Percentiles rank a stretch among this genome's conserved stretches.
Evolutionary conservation across 2,329 filamentous ascomycete genomes (phyloP).

Genomic region (Cladophialophora carrionii): DNA sequence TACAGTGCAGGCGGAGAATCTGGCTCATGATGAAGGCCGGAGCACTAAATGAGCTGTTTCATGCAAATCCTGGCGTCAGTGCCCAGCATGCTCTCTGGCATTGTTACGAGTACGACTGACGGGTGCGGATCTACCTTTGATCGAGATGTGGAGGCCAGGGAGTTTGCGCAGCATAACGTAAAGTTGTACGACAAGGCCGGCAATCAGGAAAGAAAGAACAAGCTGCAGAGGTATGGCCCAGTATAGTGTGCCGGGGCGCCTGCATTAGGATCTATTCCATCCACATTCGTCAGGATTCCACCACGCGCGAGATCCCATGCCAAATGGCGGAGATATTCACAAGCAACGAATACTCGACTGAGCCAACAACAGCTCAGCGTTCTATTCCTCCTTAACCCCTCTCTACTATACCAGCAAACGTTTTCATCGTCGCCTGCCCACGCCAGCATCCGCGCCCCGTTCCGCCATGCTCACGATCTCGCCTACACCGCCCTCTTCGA

Average conservation of each 20-base stretch:
- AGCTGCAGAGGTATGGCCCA: not conserved
- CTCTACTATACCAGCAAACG: not conserved
- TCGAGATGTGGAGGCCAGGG: not conserved
- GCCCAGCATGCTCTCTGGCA: not conserved
- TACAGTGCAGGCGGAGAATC: not conserved
- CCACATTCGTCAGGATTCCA: not conserved
- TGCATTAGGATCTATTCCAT: not conserved
- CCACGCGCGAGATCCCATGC: not conserved
- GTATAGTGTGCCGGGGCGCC: not conserved
- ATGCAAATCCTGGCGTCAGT: not conserved
- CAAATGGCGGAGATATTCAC: not conserved
- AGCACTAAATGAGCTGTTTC: not conserved
- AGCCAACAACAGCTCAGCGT: not conserved
- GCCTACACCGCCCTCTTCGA: conserved; percentile 91
- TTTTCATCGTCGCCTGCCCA: conserved; percentile 45
- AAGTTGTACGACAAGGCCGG: not conserved
- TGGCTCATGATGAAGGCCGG: not conserved
- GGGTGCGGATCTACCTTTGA: not conserved
- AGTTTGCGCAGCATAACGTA: not conserved
- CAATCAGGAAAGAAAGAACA: not conserved
- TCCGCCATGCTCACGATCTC: conserved; percentile 90
- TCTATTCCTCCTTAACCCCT: not conserved
- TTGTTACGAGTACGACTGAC: not conserved
- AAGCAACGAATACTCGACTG: not conserved
- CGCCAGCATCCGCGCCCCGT: conserved; percentile 53